Evolutionary conservation across 352 stramenopile genomes (phyloP), one percentile per base, ranked within the genome.

Genomic region (Pythium aphanidermatum): DNA sequence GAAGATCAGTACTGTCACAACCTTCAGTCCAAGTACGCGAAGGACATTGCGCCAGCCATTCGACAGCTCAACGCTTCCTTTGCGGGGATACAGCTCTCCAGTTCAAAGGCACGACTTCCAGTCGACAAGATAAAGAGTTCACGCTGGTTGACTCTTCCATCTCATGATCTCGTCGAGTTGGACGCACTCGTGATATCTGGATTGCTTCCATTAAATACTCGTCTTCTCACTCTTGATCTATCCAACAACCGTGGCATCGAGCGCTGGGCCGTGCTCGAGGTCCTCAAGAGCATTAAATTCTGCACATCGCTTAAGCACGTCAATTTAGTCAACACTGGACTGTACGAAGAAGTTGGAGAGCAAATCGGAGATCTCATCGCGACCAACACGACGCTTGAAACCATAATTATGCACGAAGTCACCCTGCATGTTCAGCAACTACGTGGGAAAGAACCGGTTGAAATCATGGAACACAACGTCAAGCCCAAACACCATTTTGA

Each of bases 81-180:
- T 44, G 57, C 70, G 2, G 20, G 60, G 24, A 46, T 70, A 35
- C 55, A 58, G 7, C 44, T 91, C 10, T 83, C 65, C 29, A 64
- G 72, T 10, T 31, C 46, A 12, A 56, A 41, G 5, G 75, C 73
- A 13, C n/a, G 51, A 24, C 45, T 91, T 2, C 67, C 75, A 1
- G 58, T 91, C 7, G 66, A 71, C 33, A 91, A 80, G 44, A 13
- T 88, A 4, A 78, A 83, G 40, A 51, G 55, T 12, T 91, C 78
- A 12, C 63, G 75, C 4, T 88, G 75, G 75, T 47, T 91, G 30
- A 14, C 41, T 9, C 39, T 91, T 2, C 51, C 63, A 9, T 36
- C 25, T 5, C 46, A 55, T 19, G 43, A 65, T 10, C 42, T 88
- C 6, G 38, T 73, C 17, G 75, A 88, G 30, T 44, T 91, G 3